phyloP scores from a whole-genome alignment of 495 filamentous ascomycete genomes.

The Pseudotulostoma volvatum region DNA sequence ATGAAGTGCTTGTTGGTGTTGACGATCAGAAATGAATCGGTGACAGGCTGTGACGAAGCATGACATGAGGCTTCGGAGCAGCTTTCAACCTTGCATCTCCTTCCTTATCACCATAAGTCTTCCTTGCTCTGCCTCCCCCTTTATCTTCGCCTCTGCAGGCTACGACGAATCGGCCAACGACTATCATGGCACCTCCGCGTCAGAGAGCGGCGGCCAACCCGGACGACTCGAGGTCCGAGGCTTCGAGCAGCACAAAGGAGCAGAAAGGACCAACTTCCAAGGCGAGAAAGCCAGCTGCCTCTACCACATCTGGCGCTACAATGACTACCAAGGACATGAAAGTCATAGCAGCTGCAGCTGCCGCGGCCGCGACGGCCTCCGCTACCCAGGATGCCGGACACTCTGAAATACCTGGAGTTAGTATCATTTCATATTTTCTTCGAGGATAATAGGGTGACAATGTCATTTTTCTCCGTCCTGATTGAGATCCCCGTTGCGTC shows the following conservation, averaged over 20 bases:
- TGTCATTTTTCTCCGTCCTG: too few relatives aligned
- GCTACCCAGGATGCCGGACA: constrained; percentile 10
- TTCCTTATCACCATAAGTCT: background rate
- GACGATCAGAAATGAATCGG: too few relatives aligned
- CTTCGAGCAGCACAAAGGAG: constrained; percentile 35
- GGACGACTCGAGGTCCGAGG: constrained; percentile 39
- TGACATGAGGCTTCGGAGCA: too few relatives aligned
- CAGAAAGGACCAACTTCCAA: constrained; percentile 19
- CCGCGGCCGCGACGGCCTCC: constrained; percentile 16
- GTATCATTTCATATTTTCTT: too few relatives aligned
- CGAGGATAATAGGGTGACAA: too few relatives aligned
- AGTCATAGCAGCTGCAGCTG: constrained; percentile 12
- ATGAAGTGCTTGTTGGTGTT: too few relatives aligned
- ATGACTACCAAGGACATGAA: constrained; percentile 15
- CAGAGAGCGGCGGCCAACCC: constrained; percentile 21
- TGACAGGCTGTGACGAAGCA: too few relatives aligned
- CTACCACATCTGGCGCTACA: constrained; percentile 12
- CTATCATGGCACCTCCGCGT: constrained; percentile 33
- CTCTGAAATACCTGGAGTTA: constrained; percentile 58
- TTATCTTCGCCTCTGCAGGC: constrained; percentile 2
- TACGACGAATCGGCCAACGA: too few relatives aligned
- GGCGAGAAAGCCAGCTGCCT: constrained; percentile 18
- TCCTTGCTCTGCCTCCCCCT: background rate
- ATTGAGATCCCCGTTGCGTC: too few relatives aligned
- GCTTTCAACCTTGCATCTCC: too few relatives aligned